phyloP scores from a whole-genome alignment of 805 yeast species.

The Pichia manshurica region DNA sequence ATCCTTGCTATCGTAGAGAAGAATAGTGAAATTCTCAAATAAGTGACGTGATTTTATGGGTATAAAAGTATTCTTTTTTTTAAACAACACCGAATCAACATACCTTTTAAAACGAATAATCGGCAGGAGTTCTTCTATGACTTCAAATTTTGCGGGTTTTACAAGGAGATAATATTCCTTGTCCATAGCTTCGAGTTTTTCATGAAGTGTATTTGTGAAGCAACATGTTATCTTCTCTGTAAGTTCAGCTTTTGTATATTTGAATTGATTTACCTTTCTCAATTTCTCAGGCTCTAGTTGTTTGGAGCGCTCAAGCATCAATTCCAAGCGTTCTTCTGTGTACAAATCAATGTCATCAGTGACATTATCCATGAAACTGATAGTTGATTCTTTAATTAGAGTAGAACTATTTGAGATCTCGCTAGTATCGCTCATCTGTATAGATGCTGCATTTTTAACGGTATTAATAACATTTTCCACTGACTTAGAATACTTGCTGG shows the following conservation, averaged over 20 bases:
- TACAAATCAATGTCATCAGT: constrained; percentile 7
- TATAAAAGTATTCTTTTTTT: constrained; percentile 43
- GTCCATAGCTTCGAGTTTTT: constrained; percentile 1
- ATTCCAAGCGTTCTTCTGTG: constrained; percentile 18
- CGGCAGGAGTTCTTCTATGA: constrained; percentile 31
- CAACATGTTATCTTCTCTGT: constrained; percentile 40
- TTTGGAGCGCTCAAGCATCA: constrained; percentile 20
- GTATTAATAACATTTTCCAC: background rate
- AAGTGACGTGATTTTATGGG: constrained; percentile 41
- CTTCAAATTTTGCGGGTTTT: constrained; percentile 12
- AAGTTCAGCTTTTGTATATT: constrained; percentile 44
- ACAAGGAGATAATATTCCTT: background rate
- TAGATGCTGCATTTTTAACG: background rate
- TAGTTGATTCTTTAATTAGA: background rate
- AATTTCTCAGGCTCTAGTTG: constrained; percentile 16
- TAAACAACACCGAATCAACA: constrained; percentile 44
- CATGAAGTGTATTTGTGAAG: constrained; percentile 4
- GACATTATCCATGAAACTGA: constrained; percentile 3
- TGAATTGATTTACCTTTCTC: constrained; percentile 32
- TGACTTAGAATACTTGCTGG: background rate
- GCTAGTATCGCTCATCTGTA: background rate
- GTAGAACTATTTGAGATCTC: constrained; percentile 2
- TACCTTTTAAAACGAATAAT: constrained; percentile 48
- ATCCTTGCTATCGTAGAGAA: constrained; percentile 43
- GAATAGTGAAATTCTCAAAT: constrained; percentile 39